Evolutionary conservation across 148 eudicot species (phyloP).

Genomic region (Simmondsia chinensis): DNA sequence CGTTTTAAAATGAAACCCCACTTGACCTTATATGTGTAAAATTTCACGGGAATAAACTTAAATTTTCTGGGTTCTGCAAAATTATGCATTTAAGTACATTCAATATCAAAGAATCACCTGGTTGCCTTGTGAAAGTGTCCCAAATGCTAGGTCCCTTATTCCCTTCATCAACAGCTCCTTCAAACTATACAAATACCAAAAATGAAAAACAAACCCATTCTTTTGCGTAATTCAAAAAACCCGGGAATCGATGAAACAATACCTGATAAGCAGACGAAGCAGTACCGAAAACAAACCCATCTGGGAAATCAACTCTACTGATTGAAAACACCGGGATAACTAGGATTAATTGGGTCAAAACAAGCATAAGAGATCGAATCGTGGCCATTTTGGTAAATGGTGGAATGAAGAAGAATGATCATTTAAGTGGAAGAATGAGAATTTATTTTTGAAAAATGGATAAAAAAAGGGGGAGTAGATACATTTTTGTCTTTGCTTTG

Average conservation of each 20-base stretch:
- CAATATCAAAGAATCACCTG: slow-evolving; percentile 22
- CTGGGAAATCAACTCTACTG: slow-evolving; percentile 56
- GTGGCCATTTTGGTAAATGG: too few relatives aligned
- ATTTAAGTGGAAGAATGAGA: too few relatives aligned
- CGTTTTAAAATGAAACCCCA: background rate
- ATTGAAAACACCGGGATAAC: slow-evolving; percentile 20
- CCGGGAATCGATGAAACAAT: background rate
- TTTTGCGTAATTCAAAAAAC: background rate
- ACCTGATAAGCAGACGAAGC: slow-evolving; percentile 98
- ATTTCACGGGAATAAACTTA: background rate
- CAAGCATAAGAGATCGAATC: too few relatives aligned
- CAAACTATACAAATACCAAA: slow-evolving; percentile 37
- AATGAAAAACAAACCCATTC: background rate
- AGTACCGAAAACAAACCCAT: slow-evolving; percentile 78
- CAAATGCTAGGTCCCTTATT: slow-evolving; percentile 83
- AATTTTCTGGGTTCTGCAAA: too few relatives aligned
- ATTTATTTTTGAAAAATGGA: too few relatives aligned
- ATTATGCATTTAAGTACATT: background rate
- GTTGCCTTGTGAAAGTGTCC: slow-evolving; percentile 65
- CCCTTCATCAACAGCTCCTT: slow-evolving; percentile 95
- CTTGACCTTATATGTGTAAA: background rate
- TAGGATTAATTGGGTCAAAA: background rate
- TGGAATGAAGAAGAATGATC: too few relatives aligned
- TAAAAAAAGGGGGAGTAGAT: too few relatives aligned
- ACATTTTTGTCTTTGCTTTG: too few relatives aligned